Conservation (phyloP, 495 filamentous ascomycete genomes). For the Venustampulla echinocandica region DNA sequence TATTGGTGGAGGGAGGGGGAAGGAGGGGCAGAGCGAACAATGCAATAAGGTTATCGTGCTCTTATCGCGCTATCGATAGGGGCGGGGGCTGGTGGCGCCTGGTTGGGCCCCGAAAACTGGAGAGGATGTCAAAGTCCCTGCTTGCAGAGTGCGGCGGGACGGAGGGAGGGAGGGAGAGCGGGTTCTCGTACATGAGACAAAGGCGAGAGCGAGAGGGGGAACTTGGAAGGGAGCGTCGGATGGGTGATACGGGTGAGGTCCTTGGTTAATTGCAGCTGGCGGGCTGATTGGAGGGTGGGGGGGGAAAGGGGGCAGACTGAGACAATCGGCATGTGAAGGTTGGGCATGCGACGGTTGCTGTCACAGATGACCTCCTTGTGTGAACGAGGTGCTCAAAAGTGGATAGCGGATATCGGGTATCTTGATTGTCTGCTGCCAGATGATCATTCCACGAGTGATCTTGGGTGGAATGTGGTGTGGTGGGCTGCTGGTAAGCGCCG, state of each 20-base stretch:
- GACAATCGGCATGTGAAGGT: not conserved
- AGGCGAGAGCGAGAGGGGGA: not conserved
- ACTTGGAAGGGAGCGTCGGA: not conserved
- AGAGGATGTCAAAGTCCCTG: not conserved
- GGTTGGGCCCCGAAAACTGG: not conserved
- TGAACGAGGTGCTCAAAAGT: too few species aligned
- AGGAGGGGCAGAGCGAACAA: not conserved
- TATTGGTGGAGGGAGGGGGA: too few species aligned
- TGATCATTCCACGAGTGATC: conserved; percentile 14
- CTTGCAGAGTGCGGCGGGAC: not conserved
- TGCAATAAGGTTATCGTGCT: conserved; percentile 9
- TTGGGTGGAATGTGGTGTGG: not conserved
- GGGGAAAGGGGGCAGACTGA: not conserved
- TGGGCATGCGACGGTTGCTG: not conserved
- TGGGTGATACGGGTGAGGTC: not conserved
- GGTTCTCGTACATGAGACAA: not conserved
- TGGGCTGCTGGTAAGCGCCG: not conserved
- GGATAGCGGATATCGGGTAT: not conserved
- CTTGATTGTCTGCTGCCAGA: conserved; percentile 4
- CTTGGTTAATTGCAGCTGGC: not conserved
- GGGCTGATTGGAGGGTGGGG: not conserved
- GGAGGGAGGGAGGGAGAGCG: not conserved
- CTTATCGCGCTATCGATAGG: conserved; percentile 4
- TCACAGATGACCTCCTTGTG: not conserved
- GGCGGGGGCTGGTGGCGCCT: not conserved